Conservation (phyloP, 768 basidiomycete species). For the Panellus pusillus region DNA sequence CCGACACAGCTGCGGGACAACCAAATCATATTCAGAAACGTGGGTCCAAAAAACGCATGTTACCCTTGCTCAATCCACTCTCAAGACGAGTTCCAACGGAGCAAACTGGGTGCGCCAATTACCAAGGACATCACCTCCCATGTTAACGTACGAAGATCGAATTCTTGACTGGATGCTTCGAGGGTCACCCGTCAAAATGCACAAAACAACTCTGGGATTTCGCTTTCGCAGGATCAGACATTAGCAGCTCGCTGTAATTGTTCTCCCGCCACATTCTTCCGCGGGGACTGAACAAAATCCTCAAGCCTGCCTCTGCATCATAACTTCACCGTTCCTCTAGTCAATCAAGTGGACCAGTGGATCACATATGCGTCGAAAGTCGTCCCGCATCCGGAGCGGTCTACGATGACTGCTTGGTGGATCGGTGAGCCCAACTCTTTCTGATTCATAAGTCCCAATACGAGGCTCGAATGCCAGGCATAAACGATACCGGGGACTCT, state of each 20-base stretch:
- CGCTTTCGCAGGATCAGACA: conserved; percentile 55
- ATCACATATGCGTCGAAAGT: conserved; percentile 41
- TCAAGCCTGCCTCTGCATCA: conserved; percentile 48
- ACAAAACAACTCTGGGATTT: conserved; percentile 53
- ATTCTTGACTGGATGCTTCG: conserved; percentile 52
- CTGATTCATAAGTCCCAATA: no score
- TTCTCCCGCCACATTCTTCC: neutral
- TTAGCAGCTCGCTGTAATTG: conserved; percentile 38
- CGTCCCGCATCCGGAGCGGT: conserved; percentile 41
- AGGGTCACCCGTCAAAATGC: conserved; percentile 44
- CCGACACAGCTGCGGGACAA: conserved; percentile 40
- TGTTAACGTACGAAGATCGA: conserved; percentile 37
- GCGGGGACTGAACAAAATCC: neutral
- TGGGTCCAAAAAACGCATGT: conserved; percentile 12
- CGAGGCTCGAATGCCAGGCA: conserved; percentile 16
- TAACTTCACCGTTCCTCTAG: conserved; percentile 45
- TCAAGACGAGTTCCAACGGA: conserved; percentile 54
- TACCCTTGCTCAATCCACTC: neutral
- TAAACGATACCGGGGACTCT: conserved; percentile 58
- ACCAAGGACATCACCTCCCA: neutral
- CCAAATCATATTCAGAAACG: conserved; percentile 47
- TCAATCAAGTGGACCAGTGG: conserved; percentile 54
- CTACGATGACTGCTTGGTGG: conserved; percentile 56
- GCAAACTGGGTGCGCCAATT: conserved; percentile 47
- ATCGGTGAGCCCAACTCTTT: conserved; percentile 34